These are phyloP conservation scores for Microdochium bolleyi DNA, from an alignment of 2,329 filamentous ascomycete species.

Conservation along the genomic window DNA sequence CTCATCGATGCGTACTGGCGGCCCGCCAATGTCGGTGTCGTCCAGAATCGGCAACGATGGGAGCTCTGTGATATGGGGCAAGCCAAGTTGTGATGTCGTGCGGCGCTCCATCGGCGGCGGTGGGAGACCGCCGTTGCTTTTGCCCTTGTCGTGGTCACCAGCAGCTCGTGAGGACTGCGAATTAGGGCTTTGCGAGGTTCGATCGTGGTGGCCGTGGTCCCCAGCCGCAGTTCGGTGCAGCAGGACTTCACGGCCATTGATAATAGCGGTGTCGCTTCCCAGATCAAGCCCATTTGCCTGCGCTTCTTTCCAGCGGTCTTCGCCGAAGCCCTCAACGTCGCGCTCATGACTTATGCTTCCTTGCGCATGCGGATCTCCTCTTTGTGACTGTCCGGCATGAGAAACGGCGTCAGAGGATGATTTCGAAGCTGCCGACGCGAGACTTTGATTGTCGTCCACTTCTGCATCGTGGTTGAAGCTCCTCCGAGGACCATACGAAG, in stretches of 20 bases:
- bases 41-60: constrained; percentile 62
- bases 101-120: constrained; percentile 50
- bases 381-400: constrained; percentile 23
- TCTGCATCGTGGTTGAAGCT: constrained; percentile 21
- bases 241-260: constrained; percentile 65
- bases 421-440: constrained; percentile 7
- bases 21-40: constrained; percentile 77
- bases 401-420: constrained; percentile 11
- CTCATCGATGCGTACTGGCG: constrained; percentile 49
- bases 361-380: constrained; percentile 46
- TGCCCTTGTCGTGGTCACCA: constrained; percentile 21
- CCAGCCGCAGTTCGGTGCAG: constrained; percentile 29
- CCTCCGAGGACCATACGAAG: constrained; percentile 4
- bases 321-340: constrained; percentile 72
- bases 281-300: constrained; percentile 50
- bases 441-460: constrained; percentile 7
- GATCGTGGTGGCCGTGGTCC: background rate
- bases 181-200: background rate
- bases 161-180: constrained; percentile 19
- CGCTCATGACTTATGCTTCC: constrained; percentile 55
- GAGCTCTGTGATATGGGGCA: constrained; percentile 62
- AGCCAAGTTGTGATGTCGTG: constrained; percentile 58
- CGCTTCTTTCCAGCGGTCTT: constrained; percentile 66
- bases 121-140: constrained; percentile 42
- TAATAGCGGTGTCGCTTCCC: constrained; percentile 64